Evolutionary conservation across 2,329 filamentous ascomycete species (phyloP), one percentile per base, ranked within the genome.

Genomic region (Epichloe gansuensis): DNA sequence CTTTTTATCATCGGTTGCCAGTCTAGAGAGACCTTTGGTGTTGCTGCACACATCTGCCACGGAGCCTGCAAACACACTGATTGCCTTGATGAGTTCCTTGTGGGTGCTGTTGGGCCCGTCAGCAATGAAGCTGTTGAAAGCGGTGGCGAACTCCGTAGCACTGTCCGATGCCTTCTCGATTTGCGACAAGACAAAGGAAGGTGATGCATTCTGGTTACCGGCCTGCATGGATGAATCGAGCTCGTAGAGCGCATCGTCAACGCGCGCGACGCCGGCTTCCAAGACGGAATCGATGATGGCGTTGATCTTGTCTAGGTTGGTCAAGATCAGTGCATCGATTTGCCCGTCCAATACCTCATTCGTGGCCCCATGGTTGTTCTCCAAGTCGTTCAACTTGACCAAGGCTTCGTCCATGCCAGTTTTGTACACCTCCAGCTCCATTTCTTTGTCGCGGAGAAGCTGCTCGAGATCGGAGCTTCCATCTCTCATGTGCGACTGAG

Each of bases 81-180:
- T 87, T 0, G 89, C 88, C 65, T 89, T 89, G 68, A 97, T 97
- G 55, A 98, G 85, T 54, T 95, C 90, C 2, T 86, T 81, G 63
- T 96, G 89, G 9, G 83, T 84, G 64, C 87, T 89, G 67, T 90
- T 95, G 5, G 91, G 90, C 0, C 93, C 93, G 64, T 98, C 93
- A 7, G 91, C 93, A 61, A 98, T 94, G 68, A 94, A 97, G 69
- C 95, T 95, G 74, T 96, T 98, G 76, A 97, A 98, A 0, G 93
- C 85, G 0, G 91, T 97, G 1, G 91, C 93, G 68, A 98, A 98
- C 66, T 98, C 93, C 68, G 94, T 97, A 12, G 93, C 89, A 58
- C 84, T 95, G 9, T 89, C 82, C 7, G 90, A 93, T 0, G 93
- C 90, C 73, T 97, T 98, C 66, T 98, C 93, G 53, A 97, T 90